Evolutionary conservation across 2,329 filamentous ascomycete species (phyloP).

Genomic region (Fusarium pseudocircinatum): DNA sequence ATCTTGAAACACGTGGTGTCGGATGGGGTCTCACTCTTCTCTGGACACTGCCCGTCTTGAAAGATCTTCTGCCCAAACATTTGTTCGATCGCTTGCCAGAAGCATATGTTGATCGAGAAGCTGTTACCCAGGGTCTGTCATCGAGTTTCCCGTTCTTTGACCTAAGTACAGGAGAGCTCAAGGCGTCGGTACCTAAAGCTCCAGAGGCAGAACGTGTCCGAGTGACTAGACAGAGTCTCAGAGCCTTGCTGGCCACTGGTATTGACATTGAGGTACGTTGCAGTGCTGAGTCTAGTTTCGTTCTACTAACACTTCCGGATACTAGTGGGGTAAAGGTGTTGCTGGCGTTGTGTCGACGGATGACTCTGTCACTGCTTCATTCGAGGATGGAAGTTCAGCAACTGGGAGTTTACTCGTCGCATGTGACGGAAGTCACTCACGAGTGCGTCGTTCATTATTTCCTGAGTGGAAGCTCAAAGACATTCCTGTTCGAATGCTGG

Average conservation of each 20-base stretch:
- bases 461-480: conserved; percentile 48
- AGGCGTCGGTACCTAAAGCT: conserved; percentile 53
- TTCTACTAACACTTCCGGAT: background rate
- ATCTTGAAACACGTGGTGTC: conserved; percentile 57
- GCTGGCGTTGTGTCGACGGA: conserved; percentile 41
- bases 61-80: conserved; percentile 59
- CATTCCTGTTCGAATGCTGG: conserved; percentile 61
- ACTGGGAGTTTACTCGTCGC: conserved; percentile 58
- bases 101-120: conserved; percentile 63
- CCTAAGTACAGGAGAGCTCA: conserved; percentile 58
- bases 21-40: conserved; percentile 74
- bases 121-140: conserved; percentile 57
- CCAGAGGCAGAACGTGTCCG: conserved; percentile 57
- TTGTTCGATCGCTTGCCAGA: conserved; percentile 57
- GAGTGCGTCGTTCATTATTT: conserved; percentile 51
- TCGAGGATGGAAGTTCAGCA: conserved; percentile 56
- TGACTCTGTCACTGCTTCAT: conserved; percentile 53
- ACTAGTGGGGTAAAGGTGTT: conserved; percentile 54
- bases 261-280: conserved; percentile 56
- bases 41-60: conserved; percentile 66
- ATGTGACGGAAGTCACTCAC: conserved; percentile 61
- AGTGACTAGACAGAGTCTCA: conserved; percentile 58
- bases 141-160: conserved; percentile 66
- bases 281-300: fast-evolving
- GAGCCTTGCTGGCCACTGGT: conserved; percentile 56